phyloP scores from a whole-genome alignment of 306 rosid species.

The Cajanus cajan region DNA sequence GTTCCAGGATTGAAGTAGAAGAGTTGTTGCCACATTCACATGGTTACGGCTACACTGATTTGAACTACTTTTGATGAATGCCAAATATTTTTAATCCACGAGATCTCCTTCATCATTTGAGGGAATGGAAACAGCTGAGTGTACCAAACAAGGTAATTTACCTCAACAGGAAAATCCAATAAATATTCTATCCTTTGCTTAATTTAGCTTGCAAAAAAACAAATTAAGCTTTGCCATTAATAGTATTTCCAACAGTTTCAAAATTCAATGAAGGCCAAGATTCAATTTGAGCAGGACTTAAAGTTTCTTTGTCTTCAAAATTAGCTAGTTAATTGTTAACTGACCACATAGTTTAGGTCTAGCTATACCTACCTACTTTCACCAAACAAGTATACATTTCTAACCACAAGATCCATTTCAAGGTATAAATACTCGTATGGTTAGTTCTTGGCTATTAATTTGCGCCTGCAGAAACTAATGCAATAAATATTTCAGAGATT shows the following conservation, averaged over 20 bases:
- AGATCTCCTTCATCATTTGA: conserved; percentile 15
- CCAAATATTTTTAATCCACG: conserved; percentile 1
- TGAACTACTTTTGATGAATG: conserved; percentile 52
- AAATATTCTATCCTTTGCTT: conserved; percentile 6
- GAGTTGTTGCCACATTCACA: conserved; percentile 63
- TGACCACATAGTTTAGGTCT: background rate
- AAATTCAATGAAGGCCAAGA: background rate
- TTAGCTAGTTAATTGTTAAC: conserved; percentile 1
- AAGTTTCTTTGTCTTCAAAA: background rate
- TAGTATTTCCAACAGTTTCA: conserved; percentile 19
- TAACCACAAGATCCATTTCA: conserved; percentile 16
- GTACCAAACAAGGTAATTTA: conserved; percentile 32
- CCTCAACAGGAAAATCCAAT: background rate
- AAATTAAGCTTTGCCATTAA: background rate
- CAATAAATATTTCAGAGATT: conserved; percentile 24
- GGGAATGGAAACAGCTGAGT: conserved; percentile 25
- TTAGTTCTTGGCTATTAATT: background rate
- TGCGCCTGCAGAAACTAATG: conserved; percentile 11
- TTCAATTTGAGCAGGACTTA: conserved; percentile 8
- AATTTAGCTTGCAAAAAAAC: background rate
- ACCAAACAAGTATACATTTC: background rate
- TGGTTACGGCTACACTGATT: conserved; percentile 49
- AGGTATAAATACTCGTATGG: conserved; percentile 12
- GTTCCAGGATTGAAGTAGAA: conserved; percentile 80
- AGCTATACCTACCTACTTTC: conserved; percentile 22